Base-by-base conservation (phyloP, 805 yeast genomes). In the Danielia reshetovae region DNA sequence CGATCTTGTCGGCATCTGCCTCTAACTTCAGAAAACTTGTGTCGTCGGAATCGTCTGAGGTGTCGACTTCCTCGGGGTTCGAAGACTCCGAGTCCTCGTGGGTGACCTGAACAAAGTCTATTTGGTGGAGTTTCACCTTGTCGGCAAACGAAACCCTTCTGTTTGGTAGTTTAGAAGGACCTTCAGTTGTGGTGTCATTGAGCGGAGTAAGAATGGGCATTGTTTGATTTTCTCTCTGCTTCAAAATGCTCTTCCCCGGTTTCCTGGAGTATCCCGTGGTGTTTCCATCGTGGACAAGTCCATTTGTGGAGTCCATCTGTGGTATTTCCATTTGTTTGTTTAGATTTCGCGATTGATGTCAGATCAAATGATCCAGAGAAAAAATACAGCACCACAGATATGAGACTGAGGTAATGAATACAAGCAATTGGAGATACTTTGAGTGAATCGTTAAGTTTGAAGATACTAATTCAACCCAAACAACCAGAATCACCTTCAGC, bases 111-210 rank as follows among this genome's bases (percentile, higher is more conserved):
- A 60, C 58, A 40, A 56, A 54, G 39, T 60, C 78, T 45, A 71
- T 68, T 48, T 77, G 74, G 48, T 79, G 85, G 26, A 80, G 63
- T 3, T 83, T 79, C 0, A 79, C 85, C 45, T 79, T 85, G 1
- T 84, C 84, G 1, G 89, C 89, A 65, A 84, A 84, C 4, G 87
- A 79, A 4, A 84, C 90, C 17, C 90, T 59, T 38, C 90, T 31
- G 32, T 40, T 59, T 24, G 59, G 17, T n/a, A 33, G 32, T 29
- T 24, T 31, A 16, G 12, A n/a, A 7, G 18, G 21, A 9, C 8
- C n/a, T 5, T 14, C 13, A 4, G 34, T 30, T 1, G 14, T 10
- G 8, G 18, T 16, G 25, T 30, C 27, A 8, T 24, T 24, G 27
- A 18, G 23, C 19, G 7, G 28, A 24, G 14, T 15, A 16, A 16